Evolutionary conservation across 192 early-diverging fungal species (phyloP), one percentile per base, ranked within the genome.

Genomic region (Spinellus fusiger): DNA sequence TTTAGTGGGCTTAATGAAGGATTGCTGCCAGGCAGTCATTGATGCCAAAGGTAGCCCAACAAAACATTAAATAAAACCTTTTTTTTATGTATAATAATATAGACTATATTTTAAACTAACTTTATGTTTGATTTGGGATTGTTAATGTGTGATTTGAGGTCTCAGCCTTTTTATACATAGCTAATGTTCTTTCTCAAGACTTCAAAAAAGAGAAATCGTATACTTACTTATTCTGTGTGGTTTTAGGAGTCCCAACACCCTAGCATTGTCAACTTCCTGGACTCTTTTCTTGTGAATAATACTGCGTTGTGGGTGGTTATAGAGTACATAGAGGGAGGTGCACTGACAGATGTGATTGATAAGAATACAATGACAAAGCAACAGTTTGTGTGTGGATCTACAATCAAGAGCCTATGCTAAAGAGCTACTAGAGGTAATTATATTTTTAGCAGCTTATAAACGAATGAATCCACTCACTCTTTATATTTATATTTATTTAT

Each of bases 261-360:
- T 56, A 98, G 97, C 71, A 95, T 98, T 82, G 93, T 97, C 75
- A 98, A 98, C 77, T 98, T 90, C 63, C 75, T 94, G 44, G 95
- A 97, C 73, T 81, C 89, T 9, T 98, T 89, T 73, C 74, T 98
- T 64, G 84, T 95, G 52, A 86, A 85, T 68, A 80, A 78, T 18
- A 68, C 62, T 26, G 95, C 97, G 40, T 76, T 98, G 60, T 98
- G 96, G 96, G 91, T 98, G 15, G 86, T 98, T 27, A 93, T 98
- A 92, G 96, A 98, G 77, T 93, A 89, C 73, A 98, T 98, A 95
- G 96, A 98, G 73, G 96, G 94, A 49, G 96, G 96, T 49, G 84
- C 95, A 16, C 79, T 98, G 73, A 98, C 94, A 25, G 95, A 98
- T 68, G 89, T 97, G 25, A 97, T 98, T 73, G 91, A 91, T 71